A percentile compares a stretch with the other conserved stretches of the same genome.
Evolutionary conservation across 257 asterid genomes (phyloP).

Genomic region (Handroanthus guayacan): DNA sequence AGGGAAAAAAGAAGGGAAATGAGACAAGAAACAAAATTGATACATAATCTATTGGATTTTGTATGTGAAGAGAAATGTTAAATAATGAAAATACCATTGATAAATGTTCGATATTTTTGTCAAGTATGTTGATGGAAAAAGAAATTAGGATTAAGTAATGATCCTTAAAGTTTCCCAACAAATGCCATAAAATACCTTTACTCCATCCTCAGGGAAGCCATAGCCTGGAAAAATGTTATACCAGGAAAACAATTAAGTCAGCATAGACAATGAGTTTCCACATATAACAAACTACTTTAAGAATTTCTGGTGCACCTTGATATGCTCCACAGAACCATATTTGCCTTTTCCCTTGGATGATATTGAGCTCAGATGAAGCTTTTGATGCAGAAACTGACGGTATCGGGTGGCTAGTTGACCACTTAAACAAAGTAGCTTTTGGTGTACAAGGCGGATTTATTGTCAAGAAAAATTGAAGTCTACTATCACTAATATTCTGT

Average conservation of each 20-base stretch:
- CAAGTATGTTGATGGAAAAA: neutral
- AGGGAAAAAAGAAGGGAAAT: no score
- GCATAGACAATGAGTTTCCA: neutral
- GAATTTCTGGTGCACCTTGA: conserved; percentile 56
- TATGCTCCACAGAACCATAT: conserved; percentile 89
- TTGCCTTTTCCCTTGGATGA: conserved; percentile 77
- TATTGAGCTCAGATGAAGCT: conserved; percentile 61
- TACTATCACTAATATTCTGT: no score
- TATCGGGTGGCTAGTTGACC: conserved; percentile 77
- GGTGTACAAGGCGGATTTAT: conserved; percentile 77
- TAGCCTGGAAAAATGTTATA: conserved; percentile 50
- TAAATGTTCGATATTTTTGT: neutral
- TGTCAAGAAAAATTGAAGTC: no score
- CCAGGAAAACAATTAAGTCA: neutral
- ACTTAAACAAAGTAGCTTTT: conserved; percentile 52
- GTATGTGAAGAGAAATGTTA: no score
- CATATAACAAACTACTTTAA: neutral
- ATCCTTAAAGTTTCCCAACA: neutral
- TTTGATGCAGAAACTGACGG: conserved; percentile 79
- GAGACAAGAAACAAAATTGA: no score
- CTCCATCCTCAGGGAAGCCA: conserved; percentile 83
- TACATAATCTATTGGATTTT: no score
- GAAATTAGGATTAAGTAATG: neutral
- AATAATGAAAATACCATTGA: no score
- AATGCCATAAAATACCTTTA: conserved; percentile 55